Evolutionary conservation across 2,329 filamentous ascomycete species (phyloP).

Genomic region (Torrubiella hemipterigena): DNA sequence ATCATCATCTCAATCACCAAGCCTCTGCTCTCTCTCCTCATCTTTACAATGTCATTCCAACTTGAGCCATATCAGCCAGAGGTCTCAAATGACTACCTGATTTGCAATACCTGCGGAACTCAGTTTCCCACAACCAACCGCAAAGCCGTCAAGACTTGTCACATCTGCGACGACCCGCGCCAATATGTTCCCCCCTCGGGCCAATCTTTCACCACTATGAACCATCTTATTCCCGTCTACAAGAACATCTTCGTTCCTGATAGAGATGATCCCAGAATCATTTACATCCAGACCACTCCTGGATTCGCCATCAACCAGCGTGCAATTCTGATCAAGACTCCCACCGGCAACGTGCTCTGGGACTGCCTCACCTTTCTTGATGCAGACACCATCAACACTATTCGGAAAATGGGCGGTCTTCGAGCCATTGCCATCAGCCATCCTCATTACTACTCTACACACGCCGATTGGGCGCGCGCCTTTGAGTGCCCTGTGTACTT

Average conservation of each 20-base stretch:
- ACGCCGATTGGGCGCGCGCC: constrained; percentile 57
- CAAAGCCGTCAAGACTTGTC: constrained; percentile 40
- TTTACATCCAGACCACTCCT: constrained; percentile 36
- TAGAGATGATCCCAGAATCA: constrained; percentile 28
- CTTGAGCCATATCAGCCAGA: no score
- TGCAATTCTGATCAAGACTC: constrained; percentile 54
- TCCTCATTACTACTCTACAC: constrained; percentile 72
- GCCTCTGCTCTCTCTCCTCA: no score
- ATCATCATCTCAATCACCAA: no score
- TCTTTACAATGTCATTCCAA: no score
- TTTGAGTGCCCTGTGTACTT: constrained; percentile 64
- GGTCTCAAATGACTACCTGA: no score
- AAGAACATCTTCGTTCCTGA: constrained; percentile 42
- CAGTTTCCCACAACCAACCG: constrained; percentile 40
- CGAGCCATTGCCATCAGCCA: constrained; percentile 64
- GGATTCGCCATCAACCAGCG: constrained; percentile 66
- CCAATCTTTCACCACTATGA: constrained; percentile 54
- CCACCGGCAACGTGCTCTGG: constrained; percentile 64
- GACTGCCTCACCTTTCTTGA: constrained; percentile 64
- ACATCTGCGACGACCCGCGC: constrained; percentile 62
- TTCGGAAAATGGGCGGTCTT: constrained; percentile 52
- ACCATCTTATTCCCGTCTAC: constrained; percentile 29
- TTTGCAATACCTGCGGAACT: constrained; percentile 60
- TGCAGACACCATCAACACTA: constrained; percentile 42
- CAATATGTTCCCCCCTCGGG: constrained; percentile 49